phyloP scores from a whole-genome alignment of 768 basidiomycete genomes.

The Panus rudis region DNA sequence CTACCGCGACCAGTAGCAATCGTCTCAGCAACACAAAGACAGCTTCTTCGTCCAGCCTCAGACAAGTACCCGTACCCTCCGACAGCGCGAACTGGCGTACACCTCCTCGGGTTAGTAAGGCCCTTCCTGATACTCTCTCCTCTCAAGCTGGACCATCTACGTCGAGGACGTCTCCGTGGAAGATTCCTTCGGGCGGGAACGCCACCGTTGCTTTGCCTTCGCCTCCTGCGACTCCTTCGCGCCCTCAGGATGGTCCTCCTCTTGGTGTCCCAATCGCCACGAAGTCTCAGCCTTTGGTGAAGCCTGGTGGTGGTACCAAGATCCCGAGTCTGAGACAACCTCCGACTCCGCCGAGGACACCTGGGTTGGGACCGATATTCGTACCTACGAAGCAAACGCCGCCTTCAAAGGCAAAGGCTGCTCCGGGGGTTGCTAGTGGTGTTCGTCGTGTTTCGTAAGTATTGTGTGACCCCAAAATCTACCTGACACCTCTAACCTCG shows the following conservation, averaged over 20 bases:
- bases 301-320: neutral
- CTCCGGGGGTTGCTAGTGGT: slow-evolving; percentile 31
- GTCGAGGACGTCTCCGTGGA: slow-evolving; percentile 7
- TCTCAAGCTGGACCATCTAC: slow-evolving; percentile 1
- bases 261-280: too few species aligned
- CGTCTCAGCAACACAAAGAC: neutral
- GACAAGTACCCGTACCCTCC: slow-evolving; percentile 1
- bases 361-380: slow-evolving; percentile 57
- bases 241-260: too few species aligned
- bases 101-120: slow-evolving; percentile 5
- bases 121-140: neutral
- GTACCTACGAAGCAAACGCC: slow-evolving; percentile 46
- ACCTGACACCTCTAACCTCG: neutral
- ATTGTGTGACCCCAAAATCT: neutral
- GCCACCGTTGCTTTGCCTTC: neutral
- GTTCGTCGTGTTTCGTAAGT: slow-evolving; percentile 48
- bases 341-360: slow-evolving; percentile 19
- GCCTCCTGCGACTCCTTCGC: too few species aligned
- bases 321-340: slow-evolving; percentile 12
- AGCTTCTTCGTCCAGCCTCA: neutral
- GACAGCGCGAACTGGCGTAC: slow-evolving; percentile 4
- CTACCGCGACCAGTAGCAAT: slow-evolving; percentile 23
- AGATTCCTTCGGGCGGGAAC: neutral
- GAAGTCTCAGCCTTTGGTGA: too few species aligned
- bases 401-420: slow-evolving; percentile 16